Evolutionary conservation across 2,329 filamentous ascomycete genomes (phyloP), one percentile per base, ranked within the genome.

Genomic region (Didymella sp.): DNA sequence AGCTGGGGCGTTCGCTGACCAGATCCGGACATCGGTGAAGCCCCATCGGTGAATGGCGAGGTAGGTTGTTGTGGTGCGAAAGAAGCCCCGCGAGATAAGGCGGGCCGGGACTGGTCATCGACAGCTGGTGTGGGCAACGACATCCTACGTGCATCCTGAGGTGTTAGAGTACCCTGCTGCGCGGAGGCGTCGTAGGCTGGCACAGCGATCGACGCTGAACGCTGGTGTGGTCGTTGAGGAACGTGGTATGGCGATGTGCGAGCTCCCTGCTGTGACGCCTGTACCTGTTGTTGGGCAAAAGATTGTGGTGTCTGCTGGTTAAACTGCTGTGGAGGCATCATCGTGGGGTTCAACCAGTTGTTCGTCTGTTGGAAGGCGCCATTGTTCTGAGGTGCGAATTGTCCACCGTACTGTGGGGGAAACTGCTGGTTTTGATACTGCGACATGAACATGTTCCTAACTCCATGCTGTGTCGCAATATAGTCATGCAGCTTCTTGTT

Each of bases 401-500:
- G 68, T 25, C 47, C 47, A 27, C 60, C 61, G 19, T 59, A 66
- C 21, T 57, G 61, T 35, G 59, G 61, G 33, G 59, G 61, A 30
- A 61, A 60, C 46, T 51, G 37, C 21, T 56, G 62, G 38, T 65
- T 69, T 40, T 68, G 62, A 25, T 70, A 70, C 61, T 70, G 67
- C 15, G 64, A 67, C 67, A 73, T 65, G 58, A 74, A 73, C 63
- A 68, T 80, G 61, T 77, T 79, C 51, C 84, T 77, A 62, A 85
- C 82, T n/a, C 79, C 83, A n/a, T 84, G 78, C 62, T 87, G 82
- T 48, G 80, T 83, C 2, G 82, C 80, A 17, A 87, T 75, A 67
- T 85, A 86, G 21, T 84, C 81, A 33, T 85, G 84, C 3, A 90
- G 77, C 37, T 85, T 80, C 25, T 83, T 80, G 69, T 89, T 89